These are phyloP conservation scores for Crithidia mellificae DNA, from an alignment of 208 protist species.

Conservation along the genomic window DNA sequence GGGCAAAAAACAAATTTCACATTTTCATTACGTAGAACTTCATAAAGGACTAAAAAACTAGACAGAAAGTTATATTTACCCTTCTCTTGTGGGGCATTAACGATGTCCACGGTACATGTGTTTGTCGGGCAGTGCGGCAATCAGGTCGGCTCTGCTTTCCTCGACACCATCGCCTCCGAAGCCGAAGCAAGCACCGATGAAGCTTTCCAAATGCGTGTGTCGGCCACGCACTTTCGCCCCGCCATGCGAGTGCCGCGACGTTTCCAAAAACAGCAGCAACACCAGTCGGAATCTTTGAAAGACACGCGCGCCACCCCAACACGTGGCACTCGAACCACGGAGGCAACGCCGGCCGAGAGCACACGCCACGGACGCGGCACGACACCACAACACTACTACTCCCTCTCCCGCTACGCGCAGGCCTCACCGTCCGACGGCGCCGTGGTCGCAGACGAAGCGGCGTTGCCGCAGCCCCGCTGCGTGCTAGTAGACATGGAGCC, in stretches of 20 bases:
- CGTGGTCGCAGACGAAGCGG: background rate
- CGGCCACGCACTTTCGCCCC: slow-evolving; percentile 60
- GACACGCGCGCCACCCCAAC: too few relatives aligned
- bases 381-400: slow-evolving; percentile 31
- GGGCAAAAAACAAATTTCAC: too few relatives aligned
- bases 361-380: too few relatives aligned
- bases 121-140: slow-evolving; percentile 93
- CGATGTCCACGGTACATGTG: slow-evolving; percentile 68
- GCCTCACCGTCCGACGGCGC: background rate
- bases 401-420: slow-evolving; percentile 22
- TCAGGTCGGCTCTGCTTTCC: slow-evolving; percentile 84
- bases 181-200: slow-evolving; percentile 48
- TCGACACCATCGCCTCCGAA: slow-evolving; percentile 60
- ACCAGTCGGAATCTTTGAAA: background rate
- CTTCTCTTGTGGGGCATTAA: too few relatives aligned
- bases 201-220: slow-evolving; percentile 59
- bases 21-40: too few relatives aligned
- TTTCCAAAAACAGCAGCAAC: slow-evolving; percentile 2
- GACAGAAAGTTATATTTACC: too few relatives aligned
- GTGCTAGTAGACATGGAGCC: slow-evolving; percentile 92
- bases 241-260: slow-evolving; percentile 15
- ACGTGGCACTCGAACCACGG: too few relatives aligned
- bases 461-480: slow-evolving; percentile 63
- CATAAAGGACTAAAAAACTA: too few relatives aligned
- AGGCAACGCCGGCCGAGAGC: too few relatives aligned